Conservation (phyloP, 2,329 filamentous ascomycete species). For the Botrytis byssoidea region DNA sequence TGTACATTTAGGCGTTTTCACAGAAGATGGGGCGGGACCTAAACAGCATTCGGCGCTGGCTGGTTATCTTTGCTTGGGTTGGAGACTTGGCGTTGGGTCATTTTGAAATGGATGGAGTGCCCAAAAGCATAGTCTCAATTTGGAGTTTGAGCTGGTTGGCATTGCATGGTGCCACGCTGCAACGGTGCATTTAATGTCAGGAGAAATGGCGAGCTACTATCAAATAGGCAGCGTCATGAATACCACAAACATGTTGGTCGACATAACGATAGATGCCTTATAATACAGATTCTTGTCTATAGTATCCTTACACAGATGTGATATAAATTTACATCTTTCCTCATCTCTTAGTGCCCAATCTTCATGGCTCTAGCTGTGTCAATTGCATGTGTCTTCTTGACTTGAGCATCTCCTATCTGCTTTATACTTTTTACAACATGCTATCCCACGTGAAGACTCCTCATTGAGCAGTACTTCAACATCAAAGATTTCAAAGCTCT, state of each 20-base stretch:
- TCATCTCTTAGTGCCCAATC: neutral
- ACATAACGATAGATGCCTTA: slow-evolving; percentile 7
- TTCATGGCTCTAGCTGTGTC: neutral
- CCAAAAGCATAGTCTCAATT: neutral
- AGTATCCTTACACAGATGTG: slow-evolving; percentile 6
- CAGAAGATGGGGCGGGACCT: neutral
- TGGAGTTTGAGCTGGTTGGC: neutral
- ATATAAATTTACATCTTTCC: neutral
- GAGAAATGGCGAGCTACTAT: neutral
- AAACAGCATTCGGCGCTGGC: neutral
- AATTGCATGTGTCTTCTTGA: neutral
- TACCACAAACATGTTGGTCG: neutral
- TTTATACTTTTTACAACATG: neutral
- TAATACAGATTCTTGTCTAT: slow-evolving; percentile 12
- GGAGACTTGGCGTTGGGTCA: neutral
- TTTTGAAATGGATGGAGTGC: neutral
- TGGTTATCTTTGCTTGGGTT: neutral
- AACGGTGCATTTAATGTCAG: neutral
- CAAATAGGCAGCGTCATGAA: neutral
- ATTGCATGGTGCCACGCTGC: neutral
- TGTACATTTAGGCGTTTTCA: neutral
- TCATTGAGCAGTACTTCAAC: neutral
- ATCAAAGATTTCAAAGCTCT: neutral
- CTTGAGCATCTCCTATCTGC: neutral
- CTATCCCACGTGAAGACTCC: neutral